Evolutionary conservation across 306 rosid species (phyloP).

Genomic region (Ceratonia siliqua): DNA sequence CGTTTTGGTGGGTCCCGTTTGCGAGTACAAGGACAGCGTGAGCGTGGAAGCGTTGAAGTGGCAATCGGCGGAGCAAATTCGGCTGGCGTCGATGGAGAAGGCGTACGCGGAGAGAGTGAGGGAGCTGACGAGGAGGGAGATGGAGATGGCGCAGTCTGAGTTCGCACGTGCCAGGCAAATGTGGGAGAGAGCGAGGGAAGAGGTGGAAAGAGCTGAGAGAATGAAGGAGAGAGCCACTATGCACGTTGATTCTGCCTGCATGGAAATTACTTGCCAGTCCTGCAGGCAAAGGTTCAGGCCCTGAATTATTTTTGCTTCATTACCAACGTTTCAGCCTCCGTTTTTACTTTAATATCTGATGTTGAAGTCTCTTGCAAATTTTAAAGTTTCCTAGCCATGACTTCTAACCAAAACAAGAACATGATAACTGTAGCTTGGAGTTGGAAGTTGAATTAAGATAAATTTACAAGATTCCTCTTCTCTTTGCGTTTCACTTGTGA

Average conservation of each 20-base stretch:
- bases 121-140: conserved; percentile 82
- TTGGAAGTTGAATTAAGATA: too few species aligned
- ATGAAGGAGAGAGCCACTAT: conserved; percentile 74
- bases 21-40: neutral
- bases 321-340: too few species aligned
- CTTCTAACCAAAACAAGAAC: neutral
- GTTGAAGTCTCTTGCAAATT: neutral
- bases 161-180: conserved; percentile 80
- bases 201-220: conserved; percentile 77
- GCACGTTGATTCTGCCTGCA: conserved; percentile 70
- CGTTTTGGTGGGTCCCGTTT: conserved; percentile 27
- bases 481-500: too few species aligned
- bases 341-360: neutral
- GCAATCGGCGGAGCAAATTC: conserved; percentile 92
- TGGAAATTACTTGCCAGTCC: conserved; percentile 97
- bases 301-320: neutral
- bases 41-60: conserved; percentile 74
- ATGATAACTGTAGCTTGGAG: too few species aligned
- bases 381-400: neutral
- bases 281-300: conserved; percentile 91
- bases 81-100: conserved; percentile 85
- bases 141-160: conserved; percentile 93
- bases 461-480: too few species aligned
- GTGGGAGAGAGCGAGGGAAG: conserved; percentile 95
- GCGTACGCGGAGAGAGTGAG: conserved; percentile 90